These are phyloP conservation scores for Fraxinus xanthoxyloides DNA, from an alignment of 305 asterid species.

Conservation along the genomic window DNA sequence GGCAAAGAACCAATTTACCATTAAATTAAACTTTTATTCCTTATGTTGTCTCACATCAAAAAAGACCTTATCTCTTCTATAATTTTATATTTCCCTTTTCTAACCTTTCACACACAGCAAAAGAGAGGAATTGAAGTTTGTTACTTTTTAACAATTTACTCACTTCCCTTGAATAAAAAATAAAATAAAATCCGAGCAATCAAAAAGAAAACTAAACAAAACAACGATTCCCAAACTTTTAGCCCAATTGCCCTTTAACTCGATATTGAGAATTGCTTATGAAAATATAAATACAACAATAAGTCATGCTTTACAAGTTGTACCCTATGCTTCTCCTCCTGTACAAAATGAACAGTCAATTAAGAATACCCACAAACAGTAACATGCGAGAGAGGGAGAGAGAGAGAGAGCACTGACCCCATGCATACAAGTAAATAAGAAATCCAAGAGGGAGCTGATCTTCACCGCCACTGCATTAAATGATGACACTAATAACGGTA, in stretches of 20 bases:
- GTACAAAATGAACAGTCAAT: slow-evolving; percentile 11
- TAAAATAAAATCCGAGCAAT: background rate
- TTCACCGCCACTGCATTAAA: slow-evolving; percentile 42
- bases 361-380: background rate
- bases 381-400: background rate
- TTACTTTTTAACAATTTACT: background rate
- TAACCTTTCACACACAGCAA: background rate
- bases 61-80: slow-evolving; percentile 8
- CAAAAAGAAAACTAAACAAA: background rate
- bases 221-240: slow-evolving; percentile 6
- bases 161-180: background rate
- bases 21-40: slow-evolving; percentile 25
- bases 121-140: background rate
- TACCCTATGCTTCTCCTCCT: slow-evolving; percentile 6
- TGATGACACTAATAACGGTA: slow-evolving; percentile 10
- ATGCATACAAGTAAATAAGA: slow-evolving; percentile 63
- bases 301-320: background rate
- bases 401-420: slow-evolving; percentile 59
- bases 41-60: slow-evolving; percentile 22
- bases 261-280: background rate
- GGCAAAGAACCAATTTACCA: slow-evolving; percentile 13
- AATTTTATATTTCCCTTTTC: slow-evolving; percentile 7
- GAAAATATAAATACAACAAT: background rate
- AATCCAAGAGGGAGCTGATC: slow-evolving; percentile 51
- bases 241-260: slow-evolving; percentile 7